Evolutionary conservation across 306 rosid species (phyloP).

Genomic region (Astragalus membranaceus): DNA sequence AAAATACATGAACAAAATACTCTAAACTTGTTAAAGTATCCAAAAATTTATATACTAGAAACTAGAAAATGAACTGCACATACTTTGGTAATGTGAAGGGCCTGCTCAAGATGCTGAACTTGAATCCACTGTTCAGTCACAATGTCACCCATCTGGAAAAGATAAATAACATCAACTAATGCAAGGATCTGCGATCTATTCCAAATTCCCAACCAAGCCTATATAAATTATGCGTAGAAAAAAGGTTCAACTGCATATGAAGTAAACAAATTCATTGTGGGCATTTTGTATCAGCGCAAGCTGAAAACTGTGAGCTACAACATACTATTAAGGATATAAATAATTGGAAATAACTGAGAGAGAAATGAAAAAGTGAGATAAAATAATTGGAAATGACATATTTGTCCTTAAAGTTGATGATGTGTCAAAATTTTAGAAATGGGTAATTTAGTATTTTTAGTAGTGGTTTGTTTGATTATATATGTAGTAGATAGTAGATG

Average conservation of each 20-base stretch:
- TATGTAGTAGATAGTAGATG: too few relatives aligned
- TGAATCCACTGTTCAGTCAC: conserved; percentile 90
- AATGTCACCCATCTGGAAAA: conserved; percentile 54
- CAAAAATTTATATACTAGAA: background rate
- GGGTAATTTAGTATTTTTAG: too few relatives aligned
- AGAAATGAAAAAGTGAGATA: too few relatives aligned
- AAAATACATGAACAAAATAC: background rate
- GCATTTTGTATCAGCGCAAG: background rate
- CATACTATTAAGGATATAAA: too few relatives aligned
- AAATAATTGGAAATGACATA: too few relatives aligned
- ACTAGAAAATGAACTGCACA: conserved; percentile 12
- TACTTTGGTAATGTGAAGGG: conserved; percentile 73
- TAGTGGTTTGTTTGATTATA: too few relatives aligned
- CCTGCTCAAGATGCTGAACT: conserved; percentile 94
- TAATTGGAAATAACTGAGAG: too few relatives aligned
- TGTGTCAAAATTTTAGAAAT: too few relatives aligned
- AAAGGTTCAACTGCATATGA: conserved; percentile 14
- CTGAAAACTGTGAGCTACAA: conserved; percentile 13
- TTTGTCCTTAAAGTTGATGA: too few relatives aligned
- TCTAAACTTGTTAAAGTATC: conserved; percentile 10
- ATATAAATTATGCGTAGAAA: background rate
- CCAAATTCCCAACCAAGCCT: background rate
- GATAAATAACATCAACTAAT: conserved; percentile 23
- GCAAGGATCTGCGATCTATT: background rate
- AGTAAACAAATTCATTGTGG: background rate